Evolutionary conservation across 257 asterid species (phyloP), one percentile per base, ranked within the genome.

Genomic region (Plantago elongata): DNA sequence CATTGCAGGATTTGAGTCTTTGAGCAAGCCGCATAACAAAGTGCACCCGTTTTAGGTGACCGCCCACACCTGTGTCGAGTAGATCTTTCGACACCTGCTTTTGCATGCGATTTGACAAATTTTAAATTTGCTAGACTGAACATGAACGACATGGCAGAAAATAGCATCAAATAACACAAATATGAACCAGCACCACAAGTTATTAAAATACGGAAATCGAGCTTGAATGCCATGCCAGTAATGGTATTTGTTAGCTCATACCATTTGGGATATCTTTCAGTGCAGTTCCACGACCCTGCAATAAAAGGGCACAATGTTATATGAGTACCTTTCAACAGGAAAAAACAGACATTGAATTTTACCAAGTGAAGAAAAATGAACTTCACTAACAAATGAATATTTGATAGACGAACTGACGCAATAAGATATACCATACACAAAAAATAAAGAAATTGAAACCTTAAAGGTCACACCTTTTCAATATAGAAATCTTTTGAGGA

Each of bases 251-350:
- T 52, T 11, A 54, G 59, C 61, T 16, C 18, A 61, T 87, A 93
- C 99, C 99, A 69, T 93, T 89, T 45, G 95, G 99, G 44, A 93
- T 89, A 73, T 89, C 96, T 80, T 93, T 93, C 57, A 93, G 77
- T 11, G 95, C 87, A 77, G 90, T 85, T 78, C 99, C 99, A 78
- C 81, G 90, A 47, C 99, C 99, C 97, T 93, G 87, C 70, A 80
- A 57, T 57, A 45, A 78, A 60, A 73, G 16, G 63, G 51, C 2
- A 29, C 9, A 5, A 1, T 5, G 51, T 22, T 61, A 70, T 13
- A 60, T 48, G 12, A 75, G 54, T 44, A 64, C 54, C 63, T 66
- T 47, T 22, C 27, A 22, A 54, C 65, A 67, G 47, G 29, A 59
- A 30, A 30, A 55, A 34, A 34, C 40, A 34, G 8, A 13, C 38